Percentiles rank a stretch among this genome's conserved stretches.
Conservation (phyloP, 257 asterid genomes). For the Anisodus tanguticus region DNA sequence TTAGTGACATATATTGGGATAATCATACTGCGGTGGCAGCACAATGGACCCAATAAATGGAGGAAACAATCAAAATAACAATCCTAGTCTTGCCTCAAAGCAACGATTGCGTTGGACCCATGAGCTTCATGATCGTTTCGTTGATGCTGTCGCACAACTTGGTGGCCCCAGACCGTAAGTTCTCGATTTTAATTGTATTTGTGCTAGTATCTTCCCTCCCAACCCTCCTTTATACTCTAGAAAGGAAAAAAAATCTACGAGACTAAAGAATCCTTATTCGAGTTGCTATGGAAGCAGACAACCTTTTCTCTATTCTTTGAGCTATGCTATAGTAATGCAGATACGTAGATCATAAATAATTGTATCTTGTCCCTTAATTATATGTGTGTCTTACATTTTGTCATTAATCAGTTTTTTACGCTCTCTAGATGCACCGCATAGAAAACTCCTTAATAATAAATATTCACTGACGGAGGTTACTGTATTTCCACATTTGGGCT, state of each 20-base stretch:
- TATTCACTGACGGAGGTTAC: background rate
- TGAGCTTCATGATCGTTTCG: conserved; percentile 91
- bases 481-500: conserved; percentile 4
- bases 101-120: conserved; percentile 98
- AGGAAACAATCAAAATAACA: conserved; percentile 59
- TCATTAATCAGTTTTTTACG: background rate
- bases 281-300: conserved; percentile 4
- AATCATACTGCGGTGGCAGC: conserved; percentile 43
- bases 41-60: conserved; percentile 64
- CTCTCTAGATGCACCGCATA: background rate
- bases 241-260: background rate
- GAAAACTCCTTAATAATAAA: background rate
- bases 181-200: conserved; percentile 30
- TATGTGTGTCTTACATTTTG: background rate
- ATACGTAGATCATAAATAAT: background rate
- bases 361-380: background rate
- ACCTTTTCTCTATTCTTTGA: background rate
- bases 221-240: background rate
- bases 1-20: conserved; percentile 41
- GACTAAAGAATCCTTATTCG: background rate
- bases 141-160: conserved; percentile 97
- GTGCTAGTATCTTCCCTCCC: background rate
- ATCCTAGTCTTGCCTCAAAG: conserved; percentile 75
- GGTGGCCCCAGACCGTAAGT: conserved; percentile 99
- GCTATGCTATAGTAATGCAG: background rate